Evolutionary conservation across 1,284 basidiomycete species (phyloP).

Genomic region (Omphalotus olearius): DNA sequence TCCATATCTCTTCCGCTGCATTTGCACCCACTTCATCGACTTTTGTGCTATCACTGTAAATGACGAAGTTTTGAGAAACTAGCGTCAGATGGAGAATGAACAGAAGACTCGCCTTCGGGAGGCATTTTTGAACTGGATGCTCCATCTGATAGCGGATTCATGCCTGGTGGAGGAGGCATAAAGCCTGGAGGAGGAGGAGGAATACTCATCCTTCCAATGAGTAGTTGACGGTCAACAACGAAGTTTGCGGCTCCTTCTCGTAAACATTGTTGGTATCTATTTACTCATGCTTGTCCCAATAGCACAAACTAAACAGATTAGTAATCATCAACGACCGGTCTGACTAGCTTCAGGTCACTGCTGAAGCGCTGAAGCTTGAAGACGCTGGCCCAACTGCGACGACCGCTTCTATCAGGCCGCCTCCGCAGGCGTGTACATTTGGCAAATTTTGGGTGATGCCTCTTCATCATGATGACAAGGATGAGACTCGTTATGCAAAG

Average conservation of each 20-base stretch:
- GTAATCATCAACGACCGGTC: no score
- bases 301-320: no score
- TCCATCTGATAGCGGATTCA: conserved; percentile 48
- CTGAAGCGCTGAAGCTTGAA: no score
- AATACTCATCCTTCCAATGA: conserved; percentile 34
- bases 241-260: background rate
- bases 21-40: conserved; percentile 90
- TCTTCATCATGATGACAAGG: no score
- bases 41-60: conserved; percentile 65
- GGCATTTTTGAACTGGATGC: conserved; percentile 60
- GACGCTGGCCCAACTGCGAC: no score
- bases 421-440: no score
- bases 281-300: no score
- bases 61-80: conserved; percentile 20
- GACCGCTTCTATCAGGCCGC: no score
- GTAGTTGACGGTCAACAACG: background rate
- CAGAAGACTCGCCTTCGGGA: conserved; percentile 49
- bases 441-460: no score
- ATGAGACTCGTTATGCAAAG: no score
- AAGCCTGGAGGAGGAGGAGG: conserved; percentile 58
- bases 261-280: background rate
- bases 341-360: no score
- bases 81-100: conserved; percentile 17
- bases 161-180: conserved; percentile 57
- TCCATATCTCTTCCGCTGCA: conserved; percentile 88